A percentile compares a stretch with the other conserved stretches of the same genome.
These are phyloP conservation scores for Mycosphaerella sp. DNA, from an alignment of 2,329 filamentous ascomycete genomes.

Conservation along the genomic window DNA sequence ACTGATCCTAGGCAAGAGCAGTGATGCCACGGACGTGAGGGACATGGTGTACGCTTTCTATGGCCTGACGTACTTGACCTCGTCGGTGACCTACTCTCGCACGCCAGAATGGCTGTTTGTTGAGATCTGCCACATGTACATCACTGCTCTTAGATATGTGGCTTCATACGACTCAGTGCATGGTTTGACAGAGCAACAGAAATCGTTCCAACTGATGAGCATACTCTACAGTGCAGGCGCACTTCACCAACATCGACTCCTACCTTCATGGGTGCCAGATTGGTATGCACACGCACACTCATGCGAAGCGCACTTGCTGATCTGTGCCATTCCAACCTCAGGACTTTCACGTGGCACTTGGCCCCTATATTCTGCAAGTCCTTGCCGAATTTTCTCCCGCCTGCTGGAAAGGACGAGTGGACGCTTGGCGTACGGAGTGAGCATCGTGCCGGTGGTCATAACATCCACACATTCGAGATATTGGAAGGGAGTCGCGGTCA, in stretches of 20 bases:
- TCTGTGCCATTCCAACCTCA: constrained; percentile 9
- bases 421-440: constrained; percentile 23
- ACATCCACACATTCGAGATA: constrained; percentile 25
- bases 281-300: background rate
- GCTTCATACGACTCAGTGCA: constrained; percentile 24
- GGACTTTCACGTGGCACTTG: constrained; percentile 27
- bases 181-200: constrained; percentile 21
- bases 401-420: constrained; percentile 23
- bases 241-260: constrained; percentile 26
- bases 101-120: constrained; percentile 23
- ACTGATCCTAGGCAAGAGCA: constrained; percentile 29
- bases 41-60: constrained; percentile 31
- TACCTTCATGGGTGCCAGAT: constrained; percentile 34
- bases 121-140: constrained; percentile 26
- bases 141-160: constrained; percentile 24
- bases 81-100: constrained; percentile 23
- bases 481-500: constrained; percentile 15
- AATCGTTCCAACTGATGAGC: constrained; percentile 27
- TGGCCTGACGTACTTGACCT: constrained; percentile 25
- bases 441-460: constrained; percentile 26
- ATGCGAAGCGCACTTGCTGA: background rate
- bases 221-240: constrained; percentile 29
- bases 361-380: constrained; percentile 25
- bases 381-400: constrained; percentile 21
- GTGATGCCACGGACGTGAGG: constrained; percentile 27